phyloP scores from a whole-genome alignment of 257 asterid species.

The Voacanga thouarsii region DNA sequence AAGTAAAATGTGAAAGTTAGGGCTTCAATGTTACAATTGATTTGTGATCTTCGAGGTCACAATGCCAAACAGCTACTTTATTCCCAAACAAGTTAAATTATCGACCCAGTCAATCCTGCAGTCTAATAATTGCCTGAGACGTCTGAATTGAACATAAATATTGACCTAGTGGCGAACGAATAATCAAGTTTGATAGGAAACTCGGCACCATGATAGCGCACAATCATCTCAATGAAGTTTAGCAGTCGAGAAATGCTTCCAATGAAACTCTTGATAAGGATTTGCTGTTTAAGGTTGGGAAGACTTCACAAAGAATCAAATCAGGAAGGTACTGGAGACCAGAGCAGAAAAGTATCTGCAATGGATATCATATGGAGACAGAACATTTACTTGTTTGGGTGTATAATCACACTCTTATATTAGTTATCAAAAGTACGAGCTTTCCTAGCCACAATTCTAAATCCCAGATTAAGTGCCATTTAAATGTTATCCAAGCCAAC shows the following conservation, averaged over 20 bases:
- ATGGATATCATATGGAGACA: no score
- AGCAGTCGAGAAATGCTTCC: not conserved
- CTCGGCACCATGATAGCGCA: not conserved
- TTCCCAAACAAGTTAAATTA: no score
- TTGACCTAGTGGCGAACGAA: not conserved
- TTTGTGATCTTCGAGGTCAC: not conserved
- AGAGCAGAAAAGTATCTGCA: not conserved
- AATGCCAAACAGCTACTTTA: not conserved
- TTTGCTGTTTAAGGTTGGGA: not conserved
- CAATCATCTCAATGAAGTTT: not conserved
- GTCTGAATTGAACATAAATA: not conserved
- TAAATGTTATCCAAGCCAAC: not conserved
- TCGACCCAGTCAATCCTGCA: not conserved
- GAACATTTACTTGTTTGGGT: no score
- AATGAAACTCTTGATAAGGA: not conserved
- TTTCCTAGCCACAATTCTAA: conserved; percentile 6
- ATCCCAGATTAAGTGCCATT: not conserved
- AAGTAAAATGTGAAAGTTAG: conserved; percentile 10
- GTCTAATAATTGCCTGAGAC: not conserved
- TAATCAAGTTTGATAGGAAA: not conserved
- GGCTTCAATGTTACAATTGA: conserved; percentile 4
- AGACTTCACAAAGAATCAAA: not conserved
- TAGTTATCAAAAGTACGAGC: conserved; percentile 8
- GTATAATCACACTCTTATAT: no score
- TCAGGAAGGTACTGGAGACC: not conserved